These are phyloP conservation scores for Quercus engelmannii DNA, from an alignment of 306 rosid species.

Conservation along the genomic window DNA sequence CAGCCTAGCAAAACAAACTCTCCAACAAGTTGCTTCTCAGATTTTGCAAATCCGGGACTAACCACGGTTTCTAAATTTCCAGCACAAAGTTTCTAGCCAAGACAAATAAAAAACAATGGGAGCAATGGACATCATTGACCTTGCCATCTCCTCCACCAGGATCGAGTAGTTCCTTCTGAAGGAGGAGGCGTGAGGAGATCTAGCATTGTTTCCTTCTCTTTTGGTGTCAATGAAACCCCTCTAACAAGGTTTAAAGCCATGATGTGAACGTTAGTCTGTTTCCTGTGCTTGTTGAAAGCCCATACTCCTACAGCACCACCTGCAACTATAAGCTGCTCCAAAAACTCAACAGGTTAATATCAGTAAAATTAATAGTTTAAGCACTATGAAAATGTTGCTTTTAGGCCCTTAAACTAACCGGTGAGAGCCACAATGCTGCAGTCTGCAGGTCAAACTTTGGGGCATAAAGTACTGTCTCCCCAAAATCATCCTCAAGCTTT, in stretches of 20 bases:
- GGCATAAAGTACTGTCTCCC: constrained; percentile 75
- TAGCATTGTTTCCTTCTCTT: constrained; percentile 80
- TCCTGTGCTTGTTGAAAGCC: constrained; percentile 65
- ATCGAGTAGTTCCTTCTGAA: constrained; percentile 35
- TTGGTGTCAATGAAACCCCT: constrained; percentile 71
- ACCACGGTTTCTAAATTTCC: neutral
- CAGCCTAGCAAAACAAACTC: constrained; percentile 1
- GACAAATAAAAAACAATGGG: neutral
- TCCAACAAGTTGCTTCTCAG: neutral
- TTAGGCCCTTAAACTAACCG: constrained; percentile 38
- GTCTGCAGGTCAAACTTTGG: constrained; percentile 98
- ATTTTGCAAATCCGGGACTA: neutral
- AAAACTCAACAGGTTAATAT: constrained; percentile 1
- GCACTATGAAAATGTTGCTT: neutral
- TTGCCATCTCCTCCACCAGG: constrained; percentile 61
- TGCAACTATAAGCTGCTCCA: constrained; percentile 40
- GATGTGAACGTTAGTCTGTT: constrained; percentile 66
- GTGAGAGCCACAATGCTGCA: constrained; percentile 87
- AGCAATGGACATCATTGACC: constrained; percentile 37
- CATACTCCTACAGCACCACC: constrained; percentile 73
- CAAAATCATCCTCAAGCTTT: constrained; percentile 79
- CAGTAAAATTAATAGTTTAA: neutral
- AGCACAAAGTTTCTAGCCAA: neutral
- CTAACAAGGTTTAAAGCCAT: constrained; percentile 81
- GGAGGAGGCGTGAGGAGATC: constrained; percentile 76